A percentile compares a stretch with the other conserved stretches of the same genome.
These are phyloP conservation scores for Cyamopsis tetragonoloba DNA, from an alignment of 306 rosid species.

Conservation along the genomic window DNA sequence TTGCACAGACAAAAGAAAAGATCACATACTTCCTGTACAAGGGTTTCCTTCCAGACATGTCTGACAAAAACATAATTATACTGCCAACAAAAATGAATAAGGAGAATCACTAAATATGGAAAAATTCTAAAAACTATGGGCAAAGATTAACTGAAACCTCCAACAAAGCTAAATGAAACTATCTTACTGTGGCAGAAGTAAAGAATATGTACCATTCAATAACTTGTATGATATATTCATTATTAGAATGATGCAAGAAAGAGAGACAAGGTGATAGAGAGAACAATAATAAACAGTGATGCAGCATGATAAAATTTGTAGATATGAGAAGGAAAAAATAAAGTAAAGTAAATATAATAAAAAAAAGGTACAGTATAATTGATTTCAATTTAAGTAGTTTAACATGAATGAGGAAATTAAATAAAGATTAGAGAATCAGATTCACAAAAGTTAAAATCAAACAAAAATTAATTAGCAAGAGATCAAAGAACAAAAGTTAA, in stretches of 20 bases:
- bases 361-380: neutral
- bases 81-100: conserved; percentile 50
- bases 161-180: conserved; percentile 7
- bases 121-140: neutral
- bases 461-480: neutral
- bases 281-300: neutral
- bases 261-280: neutral
- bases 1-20: conserved; percentile 1
- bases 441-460: neutral
- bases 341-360: neutral
- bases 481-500: neutral
- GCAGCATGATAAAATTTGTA: neutral
- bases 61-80: conserved; percentile 79
- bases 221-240: neutral
- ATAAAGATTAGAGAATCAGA: conserved; percentile 11
- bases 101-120: conserved; percentile 23
- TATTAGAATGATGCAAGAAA: neutral
- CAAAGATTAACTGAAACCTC: neutral
- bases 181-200: neutral
- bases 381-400: neutral
- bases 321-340: neutral
- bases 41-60: conserved; percentile 89
- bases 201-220: conserved; percentile 12
- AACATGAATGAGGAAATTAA: neutral
- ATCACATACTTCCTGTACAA: conserved; percentile 85